Conservation (phyloP, 2,329 filamentous ascomycete species). For the Nemania diffusa region DNA sequence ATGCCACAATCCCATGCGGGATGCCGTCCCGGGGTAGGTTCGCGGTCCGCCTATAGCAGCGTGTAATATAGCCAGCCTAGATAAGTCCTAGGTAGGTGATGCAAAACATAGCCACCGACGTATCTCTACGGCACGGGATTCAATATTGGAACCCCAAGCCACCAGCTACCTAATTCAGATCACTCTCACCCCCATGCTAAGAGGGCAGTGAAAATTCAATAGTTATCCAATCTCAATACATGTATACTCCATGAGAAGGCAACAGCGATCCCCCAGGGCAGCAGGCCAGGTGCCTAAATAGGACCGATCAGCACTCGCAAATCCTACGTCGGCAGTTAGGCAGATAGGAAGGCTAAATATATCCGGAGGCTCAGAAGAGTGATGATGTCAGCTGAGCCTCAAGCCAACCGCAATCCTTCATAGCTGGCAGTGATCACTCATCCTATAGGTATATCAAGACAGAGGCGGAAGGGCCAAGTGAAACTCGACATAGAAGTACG, state of each 20-base stretch:
- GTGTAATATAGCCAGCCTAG: not conserved
- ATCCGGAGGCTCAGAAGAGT: no score
- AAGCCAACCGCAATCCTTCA: not conserved
- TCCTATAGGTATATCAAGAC: not conserved
- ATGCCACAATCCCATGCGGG: not conserved
- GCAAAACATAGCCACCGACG: no score
- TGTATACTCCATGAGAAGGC: no score
- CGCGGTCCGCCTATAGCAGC: not conserved
- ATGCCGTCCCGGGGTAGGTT: not conserved
- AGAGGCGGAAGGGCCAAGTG: not conserved
- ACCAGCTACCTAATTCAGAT: no score
- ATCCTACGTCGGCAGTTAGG: not conserved
- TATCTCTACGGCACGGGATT: no score
- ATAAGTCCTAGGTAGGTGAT: not conserved
- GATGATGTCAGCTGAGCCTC: not conserved
- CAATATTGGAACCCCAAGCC: no score
- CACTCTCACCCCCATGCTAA: no score
- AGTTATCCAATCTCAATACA: no score
- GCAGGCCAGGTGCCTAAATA: no score
- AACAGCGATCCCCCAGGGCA: not conserved
- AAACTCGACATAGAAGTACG: not conserved
- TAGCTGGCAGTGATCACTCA: not conserved
- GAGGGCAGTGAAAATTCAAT: no score
- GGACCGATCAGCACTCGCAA: no score
- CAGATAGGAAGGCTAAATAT: not conserved